These are phyloP conservation scores for Pulveroboletus sp. DNA, from an alignment of 768 basidiomycete genomes.

Conservation along the genomic window DNA sequence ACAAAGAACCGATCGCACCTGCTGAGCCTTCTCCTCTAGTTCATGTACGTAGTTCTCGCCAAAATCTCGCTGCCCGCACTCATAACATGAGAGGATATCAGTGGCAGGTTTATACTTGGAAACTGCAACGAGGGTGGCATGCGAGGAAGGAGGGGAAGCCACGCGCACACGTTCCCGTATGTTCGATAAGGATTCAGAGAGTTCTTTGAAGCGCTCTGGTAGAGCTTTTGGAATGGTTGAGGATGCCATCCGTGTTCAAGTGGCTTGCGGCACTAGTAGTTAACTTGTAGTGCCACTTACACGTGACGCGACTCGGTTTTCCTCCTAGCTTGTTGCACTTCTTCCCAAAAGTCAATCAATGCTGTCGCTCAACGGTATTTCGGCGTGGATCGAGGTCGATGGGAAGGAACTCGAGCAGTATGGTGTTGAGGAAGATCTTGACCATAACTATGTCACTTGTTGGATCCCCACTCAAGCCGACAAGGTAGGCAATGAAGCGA, in stretches of 20 bases:
- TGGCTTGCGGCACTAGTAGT: neutral
- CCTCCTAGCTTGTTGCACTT: neutral
- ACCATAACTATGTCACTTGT: slow-evolving; percentile 21
- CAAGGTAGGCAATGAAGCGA: slow-evolving; percentile 20
- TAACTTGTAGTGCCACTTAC: slow-evolving; percentile 5
- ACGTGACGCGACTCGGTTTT: slow-evolving; percentile 17
- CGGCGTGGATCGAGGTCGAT: slow-evolving; percentile 30
- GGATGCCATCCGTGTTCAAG: slow-evolving; percentile 17
- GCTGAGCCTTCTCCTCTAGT: slow-evolving; percentile 78
- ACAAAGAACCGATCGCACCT: slow-evolving; percentile 41
- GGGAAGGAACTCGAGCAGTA: slow-evolving; percentile 25
- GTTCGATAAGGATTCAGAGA: slow-evolving; percentile 51
- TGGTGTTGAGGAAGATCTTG: slow-evolving; percentile 17
- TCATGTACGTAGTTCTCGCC: slow-evolving; percentile 99
- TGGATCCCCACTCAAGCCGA: slow-evolving; percentile 27
- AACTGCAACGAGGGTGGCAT: slow-evolving; percentile 72
- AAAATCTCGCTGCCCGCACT: slow-evolving; percentile 83
- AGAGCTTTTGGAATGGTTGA: slow-evolving; percentile 18
- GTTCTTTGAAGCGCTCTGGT: slow-evolving; percentile 48
- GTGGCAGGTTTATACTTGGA: slow-evolving; percentile 90
- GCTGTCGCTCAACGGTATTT: slow-evolving; percentile 19
- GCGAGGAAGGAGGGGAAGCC: slow-evolving; percentile 28
- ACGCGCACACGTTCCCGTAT: slow-evolving; percentile 47
- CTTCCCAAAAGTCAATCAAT: slow-evolving; percentile 12
- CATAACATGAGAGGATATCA: slow-evolving; percentile 82